These are phyloP conservation scores for Solanum microdontum DNA, from an alignment of 257 asterid genomes.

Conservation along the genomic window DNA sequence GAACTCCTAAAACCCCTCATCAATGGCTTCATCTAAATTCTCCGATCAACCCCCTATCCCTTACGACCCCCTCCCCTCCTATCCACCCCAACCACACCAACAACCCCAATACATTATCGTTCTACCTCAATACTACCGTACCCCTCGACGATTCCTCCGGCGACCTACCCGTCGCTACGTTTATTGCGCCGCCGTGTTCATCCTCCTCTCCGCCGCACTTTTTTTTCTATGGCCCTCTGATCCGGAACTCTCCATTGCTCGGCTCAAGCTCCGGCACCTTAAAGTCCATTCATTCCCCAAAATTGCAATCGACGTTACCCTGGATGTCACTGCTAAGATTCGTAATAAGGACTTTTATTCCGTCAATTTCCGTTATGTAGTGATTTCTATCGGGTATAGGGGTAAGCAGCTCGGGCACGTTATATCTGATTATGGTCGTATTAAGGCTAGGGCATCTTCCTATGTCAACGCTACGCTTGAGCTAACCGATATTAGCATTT, in stretches of 20 bases:
- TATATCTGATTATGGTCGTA: constrained; percentile 42
- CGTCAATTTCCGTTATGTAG: constrained; percentile 35
- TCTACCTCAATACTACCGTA: constrained; percentile 34
- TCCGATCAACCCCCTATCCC: constrained; percentile 15
- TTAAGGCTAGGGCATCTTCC: constrained; percentile 46
- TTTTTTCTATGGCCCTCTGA: constrained; percentile 77
- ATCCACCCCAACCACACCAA: constrained; percentile 12
- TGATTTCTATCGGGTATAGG: constrained; percentile 48
- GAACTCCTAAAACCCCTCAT: neutral
- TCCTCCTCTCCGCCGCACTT: constrained; percentile 38
- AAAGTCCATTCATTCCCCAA: constrained; percentile 38
- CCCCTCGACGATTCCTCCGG: constrained; percentile 21
- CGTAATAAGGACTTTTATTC: constrained; percentile 61
- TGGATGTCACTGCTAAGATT: constrained; percentile 50
- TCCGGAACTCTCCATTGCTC: constrained; percentile 59
- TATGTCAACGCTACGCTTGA: constrained; percentile 68
- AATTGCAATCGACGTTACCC: constrained; percentile 45
- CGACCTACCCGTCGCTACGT: constrained; percentile 30
- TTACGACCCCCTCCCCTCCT: constrained; percentile 37
- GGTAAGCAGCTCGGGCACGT: constrained; percentile 67
- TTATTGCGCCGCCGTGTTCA: constrained; percentile 24
- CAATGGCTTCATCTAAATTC: constrained; percentile 28
- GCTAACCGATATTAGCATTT: constrained; percentile 49
- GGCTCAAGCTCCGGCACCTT: constrained; percentile 49
- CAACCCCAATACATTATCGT: constrained; percentile 45